phyloP scores from a whole-genome alignment of 371 early-diverging fungal species.

The Mortierella polycephala region DNA sequence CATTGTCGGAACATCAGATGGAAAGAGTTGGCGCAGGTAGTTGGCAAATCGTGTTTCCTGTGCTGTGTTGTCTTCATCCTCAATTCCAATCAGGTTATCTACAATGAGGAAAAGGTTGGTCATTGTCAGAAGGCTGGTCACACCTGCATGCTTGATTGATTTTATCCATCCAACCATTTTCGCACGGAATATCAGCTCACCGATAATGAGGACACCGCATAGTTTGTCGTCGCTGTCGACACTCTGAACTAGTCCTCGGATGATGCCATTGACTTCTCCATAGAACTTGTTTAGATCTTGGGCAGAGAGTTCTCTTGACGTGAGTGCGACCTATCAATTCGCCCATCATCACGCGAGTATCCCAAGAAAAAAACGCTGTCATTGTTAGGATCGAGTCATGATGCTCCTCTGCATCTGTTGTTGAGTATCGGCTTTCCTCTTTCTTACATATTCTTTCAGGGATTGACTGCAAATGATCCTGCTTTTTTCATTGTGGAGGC shows the following conservation, averaged over 20 bases:
- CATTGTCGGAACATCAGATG: constrained; percentile 87
- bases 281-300: constrained; percentile 44
- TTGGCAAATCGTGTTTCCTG: constrained; percentile 85
- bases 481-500: constrained; percentile 39
- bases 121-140: too few species aligned
- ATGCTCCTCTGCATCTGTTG: background rate
- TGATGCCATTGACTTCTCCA: constrained; percentile 66
- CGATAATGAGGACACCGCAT: constrained; percentile 74
- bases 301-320: constrained; percentile 35
- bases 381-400: background rate
- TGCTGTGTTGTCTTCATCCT: constrained; percentile 85
- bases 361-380: background rate
- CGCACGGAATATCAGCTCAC: constrained; percentile 37
- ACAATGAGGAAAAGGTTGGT: constrained; percentile 1
- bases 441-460: constrained; percentile 47
- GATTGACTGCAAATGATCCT: constrained; percentile 19
- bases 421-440: background rate
- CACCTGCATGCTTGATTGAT: too few species aligned
- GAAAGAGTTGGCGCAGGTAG: constrained; percentile 84
- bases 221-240: constrained; percentile 68
- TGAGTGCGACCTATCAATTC: constrained; percentile 30
- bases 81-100: constrained; percentile 89
- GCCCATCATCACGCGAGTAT: too few species aligned
- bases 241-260: constrained; percentile 70
- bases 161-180: too few species aligned